Evolutionary conservation across 1,284 basidiomycete species (phyloP), one percentile per base, ranked within the genome.

Genomic region (Macrocystidia cucumis): DNA sequence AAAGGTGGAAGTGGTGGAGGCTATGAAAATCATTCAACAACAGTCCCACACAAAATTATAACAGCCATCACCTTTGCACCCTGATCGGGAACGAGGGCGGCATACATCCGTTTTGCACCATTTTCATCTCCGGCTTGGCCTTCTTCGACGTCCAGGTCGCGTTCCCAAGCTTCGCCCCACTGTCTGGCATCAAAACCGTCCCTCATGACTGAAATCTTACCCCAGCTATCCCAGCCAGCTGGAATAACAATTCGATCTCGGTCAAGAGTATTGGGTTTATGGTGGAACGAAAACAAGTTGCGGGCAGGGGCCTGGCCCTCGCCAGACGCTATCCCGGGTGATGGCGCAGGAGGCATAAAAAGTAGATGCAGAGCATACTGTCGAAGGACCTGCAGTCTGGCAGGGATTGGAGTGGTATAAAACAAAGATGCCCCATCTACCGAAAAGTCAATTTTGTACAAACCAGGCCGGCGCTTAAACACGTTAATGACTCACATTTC

Each of bases 201-300:
- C 32, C 91, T 68, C 37, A 98, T 62, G 2, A 97, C 86, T 2
- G 73, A 72, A 44, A 98, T 97, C 67, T 98, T 98, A 2, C 91
- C 92, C 87, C 90, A 97, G 44, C 85, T 89, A 56, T 98, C 95
- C 96, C 95, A 98, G 2, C 95, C 96, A 1, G 87, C 73, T 1
- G 95, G 96, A 1, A 98, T 81, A 31, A 96, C 73, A 32, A 98
- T 85, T 5, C 78, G 82, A 50, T 97, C 92, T 20, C 92, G 75
- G 54, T 98, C 95, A 17, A 98, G 69, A 0, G 90, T 86, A 52
- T 96, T 97, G 0, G 95, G 84, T 42, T 85, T 83, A 40, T 90
- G 76, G 2, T 71, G 62, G 60, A 97, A 98, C 0, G 88, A 81
- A 59, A 96, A 96, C 0, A 82, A 74, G 43, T 87, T 85, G 28